Evolutionary conservation across 768 basidiomycete genomes (phyloP), one percentile per base, ranked within the genome.

Genomic region (Hydnomerulius pinastri): DNA sequence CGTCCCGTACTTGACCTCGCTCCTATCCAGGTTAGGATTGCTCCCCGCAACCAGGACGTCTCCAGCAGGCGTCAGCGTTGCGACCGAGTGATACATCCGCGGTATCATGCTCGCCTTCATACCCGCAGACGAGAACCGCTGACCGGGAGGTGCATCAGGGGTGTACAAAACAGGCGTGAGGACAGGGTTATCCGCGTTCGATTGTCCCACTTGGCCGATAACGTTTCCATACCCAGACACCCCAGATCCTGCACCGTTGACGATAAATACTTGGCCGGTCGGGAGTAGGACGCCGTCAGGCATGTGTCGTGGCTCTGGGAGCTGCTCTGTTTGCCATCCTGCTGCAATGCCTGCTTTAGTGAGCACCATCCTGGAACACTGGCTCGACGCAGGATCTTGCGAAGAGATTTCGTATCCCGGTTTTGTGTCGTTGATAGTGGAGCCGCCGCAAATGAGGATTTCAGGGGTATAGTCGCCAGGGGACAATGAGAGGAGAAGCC

Each of bases 181-280:
- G 28, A 80, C 81, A 0, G 90, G 88, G 46, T 84, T 73, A 62
- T 83, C 87, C 1, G 90, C 90, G 62, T 93, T 92, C 9, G 89
- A 92, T 18, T 72, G 68, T 35, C 91, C 92, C 12, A 86, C 78
- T 65, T 82, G 86, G 56, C 79, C 59, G 28, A 72, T 61, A 54
- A 90, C 86, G 53, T 91, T 92, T 13, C 84, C 85, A 54, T 90
- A 91, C 33, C 88, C 89, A 27, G 88, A 82, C 37, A 89, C 86
- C 3, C 90, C 89, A 18, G 80, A 76, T 30, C 73, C 76, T 9
- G 81, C 90, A 7, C 90, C 90, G 60, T 92, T 92, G 55, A 90
- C 78, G 64, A 92, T 80, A 41, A 91, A 59, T 23, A 91, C 72
- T 32, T 84, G 70, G 24, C 90, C 90, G 18, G 82, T 87, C 3